These are phyloP conservation scores for Paulinella micropora DNA, from an alignment of 78 protist genomes.

Conservation along the genomic window DNA sequence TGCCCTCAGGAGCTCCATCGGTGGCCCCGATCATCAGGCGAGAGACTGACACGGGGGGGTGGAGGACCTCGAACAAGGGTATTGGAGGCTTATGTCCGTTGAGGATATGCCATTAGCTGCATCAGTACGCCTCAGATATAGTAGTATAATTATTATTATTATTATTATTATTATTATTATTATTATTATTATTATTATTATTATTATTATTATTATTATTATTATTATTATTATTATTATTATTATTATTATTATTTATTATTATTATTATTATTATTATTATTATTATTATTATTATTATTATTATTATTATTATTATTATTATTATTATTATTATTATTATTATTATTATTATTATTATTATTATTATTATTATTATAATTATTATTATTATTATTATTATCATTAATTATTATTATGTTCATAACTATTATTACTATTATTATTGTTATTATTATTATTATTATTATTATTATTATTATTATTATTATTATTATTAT, in stretches of 20 bases:
- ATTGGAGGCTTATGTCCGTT: too few relatives aligned
- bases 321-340: neutral
- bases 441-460: slow-evolving; percentile 1
- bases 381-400: neutral
- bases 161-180: neutral
- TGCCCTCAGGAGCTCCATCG: too few relatives aligned
- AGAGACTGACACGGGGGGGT: too few relatives aligned
- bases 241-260: neutral
- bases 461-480: neutral
- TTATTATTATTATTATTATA: neutral
- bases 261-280: neutral
- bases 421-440: too few relatives aligned
- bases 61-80: too few relatives aligned
- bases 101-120: too few relatives aligned
- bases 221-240: neutral
- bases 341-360: neutral
- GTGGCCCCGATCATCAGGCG: too few relatives aligned
- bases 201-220: neutral
- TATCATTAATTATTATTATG: too few relatives aligned
- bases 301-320: neutral
- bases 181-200: neutral
- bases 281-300: neutral
- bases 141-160: slow-evolving; percentile 6
- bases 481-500: too few relatives aligned
- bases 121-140: too few relatives aligned